Conservation (phyloP, 495 filamentous ascomycete genomes). For the Xanthoparmelia taractica region DNA sequence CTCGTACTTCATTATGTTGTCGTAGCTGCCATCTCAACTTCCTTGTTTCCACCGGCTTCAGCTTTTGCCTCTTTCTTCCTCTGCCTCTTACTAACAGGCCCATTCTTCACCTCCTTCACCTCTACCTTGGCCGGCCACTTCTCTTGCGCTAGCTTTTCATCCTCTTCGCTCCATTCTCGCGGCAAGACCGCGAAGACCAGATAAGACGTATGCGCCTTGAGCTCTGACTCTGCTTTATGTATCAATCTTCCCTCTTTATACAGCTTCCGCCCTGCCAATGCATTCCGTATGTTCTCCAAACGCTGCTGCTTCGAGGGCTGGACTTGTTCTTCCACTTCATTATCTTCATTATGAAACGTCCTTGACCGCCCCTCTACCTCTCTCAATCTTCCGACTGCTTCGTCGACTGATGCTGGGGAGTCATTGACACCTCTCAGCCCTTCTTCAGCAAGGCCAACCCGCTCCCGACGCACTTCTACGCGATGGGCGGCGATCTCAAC, state of each 20-base stretch:
- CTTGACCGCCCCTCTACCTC: constrained; percentile 62
- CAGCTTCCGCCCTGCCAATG: constrained; percentile 21
- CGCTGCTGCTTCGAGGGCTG: constrained; percentile 26
- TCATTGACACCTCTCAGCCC: constrained; percentile 52
- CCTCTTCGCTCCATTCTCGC: constrained; percentile 70
- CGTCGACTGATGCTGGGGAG: constrained; percentile 60
- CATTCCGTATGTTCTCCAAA: constrained; percentile 24
- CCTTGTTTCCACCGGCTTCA: constrained; percentile 38
- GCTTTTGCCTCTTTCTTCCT: constrained; percentile 49
- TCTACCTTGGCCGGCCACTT: constrained; percentile 44
- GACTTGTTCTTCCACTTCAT: constrained; percentile 19
- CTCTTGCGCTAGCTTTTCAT: constrained; percentile 60
- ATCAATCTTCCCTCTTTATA: constrained; percentile 64
- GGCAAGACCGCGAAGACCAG: constrained; percentile 89
- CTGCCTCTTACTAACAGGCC: constrained; percentile 41
- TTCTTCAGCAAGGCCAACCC: constrained; percentile 57
- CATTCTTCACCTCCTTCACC: constrained; percentile 35
- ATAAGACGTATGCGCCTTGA: constrained; percentile 93
- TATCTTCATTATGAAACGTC: constrained; percentile 41
- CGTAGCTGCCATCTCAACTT: constrained; percentile 34
- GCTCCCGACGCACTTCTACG: constrained; percentile 74
- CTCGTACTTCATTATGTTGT: neutral
- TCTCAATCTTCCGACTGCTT: constrained; percentile 63
- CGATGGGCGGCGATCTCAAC: constrained; percentile 70
- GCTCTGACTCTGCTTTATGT: constrained; percentile 73